Percentiles rank a stretch among this genome's conserved stretches.
These are phyloP conservation scores for Malassezia restricta DNA, from an alignment of 1,284 basidiomycete species.

Conservation along the genomic window DNA sequence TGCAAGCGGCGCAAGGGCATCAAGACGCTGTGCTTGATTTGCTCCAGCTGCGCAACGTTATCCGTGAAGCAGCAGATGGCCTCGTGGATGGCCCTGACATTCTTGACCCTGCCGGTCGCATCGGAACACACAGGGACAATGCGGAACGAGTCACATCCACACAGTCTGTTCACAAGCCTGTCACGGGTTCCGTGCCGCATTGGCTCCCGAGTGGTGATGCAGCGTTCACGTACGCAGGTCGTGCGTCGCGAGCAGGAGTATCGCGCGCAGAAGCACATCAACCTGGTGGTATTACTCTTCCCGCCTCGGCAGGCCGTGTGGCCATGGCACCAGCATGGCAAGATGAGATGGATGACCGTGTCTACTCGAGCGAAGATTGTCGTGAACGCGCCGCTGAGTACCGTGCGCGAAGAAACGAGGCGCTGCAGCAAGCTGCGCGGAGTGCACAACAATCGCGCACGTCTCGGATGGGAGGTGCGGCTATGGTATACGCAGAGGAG, in stretches of 20 bases:
- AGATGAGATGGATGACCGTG: constrained; percentile 11
- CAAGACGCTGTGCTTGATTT: constrained; percentile 38
- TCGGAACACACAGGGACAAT: constrained; percentile 2
- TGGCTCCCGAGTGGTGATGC: constrained; percentile 1
- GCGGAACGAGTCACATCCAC: background rate
- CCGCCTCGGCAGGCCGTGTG: constrained; percentile 21
- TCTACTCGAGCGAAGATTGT: constrained; percentile 25
- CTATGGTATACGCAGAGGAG: constrained; percentile 40
- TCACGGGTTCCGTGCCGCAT: background rate
- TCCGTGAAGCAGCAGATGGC: constrained; percentile 18
- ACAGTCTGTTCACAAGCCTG: constrained; percentile 1
- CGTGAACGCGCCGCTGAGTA: constrained; percentile 30
- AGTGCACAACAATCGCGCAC: constrained; percentile 9
- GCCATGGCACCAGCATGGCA: constrained; percentile 8
- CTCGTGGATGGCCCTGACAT: constrained; percentile 18
- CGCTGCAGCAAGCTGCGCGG: constrained; percentile 34
- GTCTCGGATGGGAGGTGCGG: constrained; percentile 13
- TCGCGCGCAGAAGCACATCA: background rate
- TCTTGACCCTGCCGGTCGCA: constrained; percentile 28
- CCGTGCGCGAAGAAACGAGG: constrained; percentile 36
- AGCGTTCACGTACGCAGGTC: constrained; percentile 2
- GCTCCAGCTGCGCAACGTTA: constrained; percentile 26
- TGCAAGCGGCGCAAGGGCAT: constrained; percentile 32
- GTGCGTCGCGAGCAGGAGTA: background rate
- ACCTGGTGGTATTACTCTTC: constrained; percentile 5